Base-by-base conservation (phyloP, 805 yeast species). In the Pichia nakasei region DNA sequence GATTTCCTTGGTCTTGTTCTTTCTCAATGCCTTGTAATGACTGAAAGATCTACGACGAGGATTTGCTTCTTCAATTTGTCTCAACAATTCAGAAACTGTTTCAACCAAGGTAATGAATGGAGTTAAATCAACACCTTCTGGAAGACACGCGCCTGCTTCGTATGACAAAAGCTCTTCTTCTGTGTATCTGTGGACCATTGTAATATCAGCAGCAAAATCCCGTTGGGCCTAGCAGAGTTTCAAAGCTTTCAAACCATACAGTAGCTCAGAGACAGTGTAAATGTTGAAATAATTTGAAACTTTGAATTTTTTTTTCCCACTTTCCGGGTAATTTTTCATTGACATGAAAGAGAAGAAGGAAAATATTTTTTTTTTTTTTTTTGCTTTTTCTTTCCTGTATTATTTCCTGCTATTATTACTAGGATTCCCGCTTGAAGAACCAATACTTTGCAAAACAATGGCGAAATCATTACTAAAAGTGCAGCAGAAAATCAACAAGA, bases 391-490 rank as follows among this genome's bases (percentile, higher is more conserved):
- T 11, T 27, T 27, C 13, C 15, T 24, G 7, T 24, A 12, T 13
- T 13, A 13, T 29, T 9, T 29, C 32, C 7, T 29, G 5, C 12
- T 13, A 12, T 15, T 29, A 3, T 27, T 13, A 27, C 15, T n/a
- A 29, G 32, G 32, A 29, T n/a, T n/a, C n/a, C n/a, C n/a, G n/a
- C n/a, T n/a, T n/a, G n/a, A n/a, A n/a, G n/a, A n/a, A 24, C 7
- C 9, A 8, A 8, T 31, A 9, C 15, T 37, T 7, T 39, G 9
- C 17, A 81, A 82, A 89, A 87, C 87, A 15, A 64, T 80, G 48
- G 82, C 78, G 17, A 85, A 83, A 55, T 77, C 77, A 48, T 67
- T 85, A 42, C 61, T 69, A 20, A 85, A 84, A 54, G 82, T 85
- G 31, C 70, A 75, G 51, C 81, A 81, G 63, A 69, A 72, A 51